Evolutionary conservation across 2,329 filamentous ascomycete genomes (phyloP), one percentile per base, ranked within the genome.

Genomic region (Hyphodiscus sp.): DNA sequence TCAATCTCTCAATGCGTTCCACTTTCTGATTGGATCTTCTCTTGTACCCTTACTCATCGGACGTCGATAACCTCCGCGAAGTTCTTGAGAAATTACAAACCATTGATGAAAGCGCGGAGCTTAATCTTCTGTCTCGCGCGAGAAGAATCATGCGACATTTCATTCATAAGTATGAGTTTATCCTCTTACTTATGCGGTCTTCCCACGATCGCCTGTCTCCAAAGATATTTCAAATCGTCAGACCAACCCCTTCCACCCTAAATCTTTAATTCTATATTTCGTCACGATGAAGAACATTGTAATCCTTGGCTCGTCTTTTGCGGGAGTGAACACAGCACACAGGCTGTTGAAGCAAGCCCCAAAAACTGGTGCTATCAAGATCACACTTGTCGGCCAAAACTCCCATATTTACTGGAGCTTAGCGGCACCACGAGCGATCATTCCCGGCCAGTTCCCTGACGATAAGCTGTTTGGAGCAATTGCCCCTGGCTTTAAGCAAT

Each of bases 341-440:
- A 56, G 62, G 26, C 58, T 69, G 43, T 46, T 67, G 20, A 68
- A 67, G 50, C 53, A 63, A n/a, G 49, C 50, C 20, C 26, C 59
- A 18, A 29, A 26, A 13, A 51, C 19, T 15, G 47, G 23, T 1
- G 69, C 29, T 4, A 71, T 79, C 63, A 77, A 77, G 52, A 68
- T 83, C 41, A 74, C 75, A 48, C 68, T 81, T 19, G 70, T 84
- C 61, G 74, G 76, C 53, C 77, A 76, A 2, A 75, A 71, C 51
- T 72, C 73, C 13, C 68, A 78, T 53, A 70, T 77, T 58, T 74
- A 72, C 68, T 80, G 74, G 74, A 71, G 67, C 23, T 61, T 77
- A 19, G 76, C 76, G 51, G 68, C 75, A 47, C 69, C 73, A 6
- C 72, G 78, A 29, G 72, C 68, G 51, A 63, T 77, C 18, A 67